Percentiles rank a stretch among this genome's conserved stretches.
phyloP scores from a whole-genome alignment of 495 filamentous ascomycete genomes.

The Cercophora newfieldiana region DNA sequence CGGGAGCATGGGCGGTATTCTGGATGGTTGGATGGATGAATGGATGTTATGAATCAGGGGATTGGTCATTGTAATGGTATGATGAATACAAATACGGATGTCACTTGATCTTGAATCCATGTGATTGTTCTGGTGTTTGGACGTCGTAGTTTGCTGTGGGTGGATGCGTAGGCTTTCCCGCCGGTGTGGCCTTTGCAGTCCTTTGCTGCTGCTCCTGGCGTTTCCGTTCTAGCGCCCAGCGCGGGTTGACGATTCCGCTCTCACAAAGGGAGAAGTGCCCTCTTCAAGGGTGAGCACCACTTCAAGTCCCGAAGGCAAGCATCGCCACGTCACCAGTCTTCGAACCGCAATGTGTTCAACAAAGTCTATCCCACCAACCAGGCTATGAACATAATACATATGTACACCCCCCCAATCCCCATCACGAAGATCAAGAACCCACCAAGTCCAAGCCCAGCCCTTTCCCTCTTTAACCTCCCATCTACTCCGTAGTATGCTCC shows the following conservation, averaged over 20 bases:
- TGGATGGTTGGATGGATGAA: not conserved
- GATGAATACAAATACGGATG: not conserved
- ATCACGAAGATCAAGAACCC: not conserved
- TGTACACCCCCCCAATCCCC: not conserved
- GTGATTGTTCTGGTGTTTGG: not conserved
- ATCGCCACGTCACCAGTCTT: no score
- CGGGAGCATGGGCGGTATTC: not conserved
- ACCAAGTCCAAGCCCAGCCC: not conserved
- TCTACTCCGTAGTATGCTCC: conserved; percentile 51
- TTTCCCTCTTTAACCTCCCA: not conserved
- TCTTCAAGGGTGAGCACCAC: no score
- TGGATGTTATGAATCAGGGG: not conserved
- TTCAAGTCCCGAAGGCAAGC: no score
- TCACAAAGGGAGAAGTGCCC: no score
- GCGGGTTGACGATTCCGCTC: no score
- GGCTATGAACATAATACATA: not conserved
- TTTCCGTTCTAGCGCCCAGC: no score
- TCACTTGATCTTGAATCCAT: not conserved
- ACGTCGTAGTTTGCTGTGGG: no score
- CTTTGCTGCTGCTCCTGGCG: no score
- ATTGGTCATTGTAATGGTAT: not conserved
- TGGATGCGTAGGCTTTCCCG: no score
- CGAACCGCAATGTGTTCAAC: not conserved
- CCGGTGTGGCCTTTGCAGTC: no score
- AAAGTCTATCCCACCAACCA: not conserved